Base-by-base conservation (phyloP, 257 asterid genomes). In the Ophiorrhiza pumila region DNA sequence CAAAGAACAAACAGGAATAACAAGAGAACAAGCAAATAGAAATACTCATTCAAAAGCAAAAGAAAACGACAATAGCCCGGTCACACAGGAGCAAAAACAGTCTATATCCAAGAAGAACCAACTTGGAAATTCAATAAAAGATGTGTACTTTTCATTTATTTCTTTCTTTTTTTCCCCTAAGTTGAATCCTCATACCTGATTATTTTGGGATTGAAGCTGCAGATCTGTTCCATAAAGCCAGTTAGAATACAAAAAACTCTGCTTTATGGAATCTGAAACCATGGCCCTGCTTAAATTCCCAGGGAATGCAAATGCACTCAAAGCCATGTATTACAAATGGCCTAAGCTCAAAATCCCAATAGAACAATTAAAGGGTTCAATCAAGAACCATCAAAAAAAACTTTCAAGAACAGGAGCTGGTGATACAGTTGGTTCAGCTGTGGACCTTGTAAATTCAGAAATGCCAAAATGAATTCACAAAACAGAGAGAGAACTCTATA, bases 201-300 rank as follows among this genome's bases (percentile, higher is more conserved):
- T 71, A 71, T 65, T 82, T 71, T 78, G 85, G 81, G 71, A 70
- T 56, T 72, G 84, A 75, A 64, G 52, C 45, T 72, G 87, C 83
- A 82, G 87, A 89, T 85, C 91, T 69, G 81, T 66, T 47, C 88
- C 94, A 76, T 69, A 27, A 41, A 88, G 76, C 89, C 85, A 85
- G 9, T 76, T 88, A 50, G 90, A 79, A 76, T 49, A 43, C 3
- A 77, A 74, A 83, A 62, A 64, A 45, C 65, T 62, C 7, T 62
- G 79, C 68, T 76, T 89, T 39, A 71, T 75, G 52, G 79, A 69
- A 80, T 84, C 89, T 45, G 86, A 80, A 67, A 59, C 84, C 47
- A 75, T 32, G 15, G 81, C 77, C 63, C 74, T 83, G 85, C 83
- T 75, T 79, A 86, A 78, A 71, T 75, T 80, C 85, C 87, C 93